A percentile compares a stretch with the other conserved stretches of the same genome.
phyloP scores from a whole-genome alignment of 1,139 yeast species.

The Yamadazyma kanchanaburiensis region DNA sequence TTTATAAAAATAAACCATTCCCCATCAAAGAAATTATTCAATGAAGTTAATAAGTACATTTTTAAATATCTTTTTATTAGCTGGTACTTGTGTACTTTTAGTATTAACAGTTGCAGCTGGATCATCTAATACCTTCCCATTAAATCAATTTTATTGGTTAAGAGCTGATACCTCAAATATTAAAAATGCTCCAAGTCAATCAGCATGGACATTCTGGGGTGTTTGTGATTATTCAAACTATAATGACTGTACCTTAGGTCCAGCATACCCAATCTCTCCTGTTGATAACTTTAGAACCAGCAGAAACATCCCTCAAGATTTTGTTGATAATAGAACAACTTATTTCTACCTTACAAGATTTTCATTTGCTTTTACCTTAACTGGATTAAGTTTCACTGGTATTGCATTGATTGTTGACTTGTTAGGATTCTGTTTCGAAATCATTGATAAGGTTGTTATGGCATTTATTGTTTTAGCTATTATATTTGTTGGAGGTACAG shows the following conservation, averaged over 20 bases:
- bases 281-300: conserved; percentile 61
- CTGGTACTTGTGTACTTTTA: conserved; percentile 55
- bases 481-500: conserved; percentile 56
- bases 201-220: conserved; percentile 88
- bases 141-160: conserved; percentile 67
- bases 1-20: conserved; percentile 6
- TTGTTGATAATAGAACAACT: conserved; percentile 53
- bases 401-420: conserved; percentile 39
- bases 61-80: conserved; percentile 40
- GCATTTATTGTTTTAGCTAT: conserved; percentile 51
- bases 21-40: conserved; percentile 3
- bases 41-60: conserved; percentile 37
- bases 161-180: conserved; percentile 63
- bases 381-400: conserved; percentile 54
- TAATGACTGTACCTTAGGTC: conserved; percentile 44
- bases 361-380: conserved; percentile 61
- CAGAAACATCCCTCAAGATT: conserved; percentile 49
- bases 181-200: conserved; percentile 44
- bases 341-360: conserved; percentile 70
- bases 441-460: conserved; percentile 53
- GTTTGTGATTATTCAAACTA: conserved; percentile 48
- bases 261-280: conserved; percentile 70
- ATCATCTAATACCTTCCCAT: conserved; percentile 55
- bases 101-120: conserved; percentile 67
- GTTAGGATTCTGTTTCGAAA: conserved; percentile 41